Evolutionary conservation across 306 rosid genomes (phyloP).

Genomic region (Prosopis cineraria): DNA sequence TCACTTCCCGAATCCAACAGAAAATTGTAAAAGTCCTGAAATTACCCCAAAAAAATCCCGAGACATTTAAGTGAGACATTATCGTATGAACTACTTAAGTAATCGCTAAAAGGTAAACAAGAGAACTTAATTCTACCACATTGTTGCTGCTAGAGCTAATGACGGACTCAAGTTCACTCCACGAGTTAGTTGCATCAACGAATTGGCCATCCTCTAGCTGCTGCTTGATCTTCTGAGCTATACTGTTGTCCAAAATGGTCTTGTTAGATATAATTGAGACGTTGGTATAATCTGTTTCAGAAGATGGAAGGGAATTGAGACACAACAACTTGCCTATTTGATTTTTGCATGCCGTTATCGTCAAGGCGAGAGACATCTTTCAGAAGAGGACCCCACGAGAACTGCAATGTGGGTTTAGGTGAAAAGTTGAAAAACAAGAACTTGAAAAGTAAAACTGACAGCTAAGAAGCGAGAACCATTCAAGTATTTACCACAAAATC

Average conservation of each 20-base stretch:
- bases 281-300: neutral
- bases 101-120: neutral
- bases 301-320: slow-evolving; percentile 5
- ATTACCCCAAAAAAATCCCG: neutral
- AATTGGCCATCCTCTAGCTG: slow-evolving; percentile 59
- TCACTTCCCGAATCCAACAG: slow-evolving; percentile 53
- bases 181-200: slow-evolving; percentile 60
- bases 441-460: neutral
- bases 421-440: neutral
- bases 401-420: slow-evolving; percentile 38
- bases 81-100: neutral
- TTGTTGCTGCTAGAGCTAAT: slow-evolving; percentile 49
- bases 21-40: slow-evolving; percentile 70
- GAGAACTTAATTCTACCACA: slow-evolving; percentile 55
- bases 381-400: slow-evolving; percentile 97
- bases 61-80: neutral
- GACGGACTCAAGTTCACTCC: slow-evolving; percentile 59
- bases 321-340: slow-evolving; percentile 52
- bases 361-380: slow-evolving; percentile 83
- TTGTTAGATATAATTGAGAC: slow-evolving; percentile 28
- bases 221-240: slow-evolving; percentile 69
- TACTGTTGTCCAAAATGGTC: slow-evolving; percentile 46
- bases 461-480: neutral
- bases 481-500: slow-evolving; percentile 68
- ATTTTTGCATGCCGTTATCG: slow-evolving; percentile 53